Conservation (phyloP, 345 rosid genomes). For the Euphorbia peplus region DNA sequence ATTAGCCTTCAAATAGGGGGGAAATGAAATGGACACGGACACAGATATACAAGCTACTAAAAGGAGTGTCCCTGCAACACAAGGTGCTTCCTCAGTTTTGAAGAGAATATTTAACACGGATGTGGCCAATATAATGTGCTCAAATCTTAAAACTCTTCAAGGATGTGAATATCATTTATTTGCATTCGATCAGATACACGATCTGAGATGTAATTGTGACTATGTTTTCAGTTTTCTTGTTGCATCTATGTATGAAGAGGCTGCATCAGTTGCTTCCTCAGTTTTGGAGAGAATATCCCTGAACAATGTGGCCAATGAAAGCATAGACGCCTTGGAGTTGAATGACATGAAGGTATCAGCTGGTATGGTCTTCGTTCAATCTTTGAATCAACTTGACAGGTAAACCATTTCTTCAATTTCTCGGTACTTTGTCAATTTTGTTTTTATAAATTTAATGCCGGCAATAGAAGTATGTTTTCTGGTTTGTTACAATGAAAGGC, state of each 20-base stretch:
- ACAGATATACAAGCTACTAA: too few relatives aligned
- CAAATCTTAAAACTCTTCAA: neutral
- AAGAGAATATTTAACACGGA: conserved; percentile 20
- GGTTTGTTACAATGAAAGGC: neutral
- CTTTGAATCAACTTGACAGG: conserved; percentile 65
- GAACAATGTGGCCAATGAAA: conserved; percentile 11
- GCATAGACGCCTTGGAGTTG: conserved; percentile 28
- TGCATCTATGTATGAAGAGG: conserved; percentile 73
- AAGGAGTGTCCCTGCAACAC: too few relatives aligned
- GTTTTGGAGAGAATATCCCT: conserved; percentile 33
- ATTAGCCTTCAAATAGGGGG: too few relatives aligned
- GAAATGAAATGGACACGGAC: too few relatives aligned
- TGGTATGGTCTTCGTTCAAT: conserved; percentile 84
- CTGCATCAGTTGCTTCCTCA: conserved; percentile 58
- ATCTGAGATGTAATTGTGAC: neutral
- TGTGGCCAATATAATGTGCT: neutral
- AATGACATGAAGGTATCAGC: conserved; percentile 56
- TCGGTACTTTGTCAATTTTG: neutral
- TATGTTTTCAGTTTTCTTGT: conserved; percentile 57
- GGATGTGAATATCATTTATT: neutral
- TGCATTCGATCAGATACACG: neutral
- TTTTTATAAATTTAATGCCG: too few relatives aligned
- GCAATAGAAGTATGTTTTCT: neutral
- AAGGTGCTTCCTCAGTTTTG: conserved; percentile 53
- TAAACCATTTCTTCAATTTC: neutral